A percentile compares a stretch with the other conserved stretches of the same genome.
Conservation (phyloP, 2,329 filamentous ascomycete species). For the Cercospora nicotianae region DNA sequence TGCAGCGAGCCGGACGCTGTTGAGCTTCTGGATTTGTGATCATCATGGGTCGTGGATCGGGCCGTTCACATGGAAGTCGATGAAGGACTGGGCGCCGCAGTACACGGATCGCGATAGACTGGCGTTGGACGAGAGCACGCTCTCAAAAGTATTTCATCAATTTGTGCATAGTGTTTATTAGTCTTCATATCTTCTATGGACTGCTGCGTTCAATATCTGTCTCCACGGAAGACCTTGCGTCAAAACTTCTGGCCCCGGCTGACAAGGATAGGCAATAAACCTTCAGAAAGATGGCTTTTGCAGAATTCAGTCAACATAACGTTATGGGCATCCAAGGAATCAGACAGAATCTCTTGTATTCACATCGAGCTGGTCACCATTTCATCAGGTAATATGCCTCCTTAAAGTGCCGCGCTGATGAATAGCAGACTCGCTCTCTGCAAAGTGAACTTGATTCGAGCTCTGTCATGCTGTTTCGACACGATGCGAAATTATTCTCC, state of each 20-base stretch:
- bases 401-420: no score
- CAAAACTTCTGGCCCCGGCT: not conserved
- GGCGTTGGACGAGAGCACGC: not conserved
- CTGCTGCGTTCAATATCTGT: not conserved
- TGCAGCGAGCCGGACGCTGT: conserved; percentile 84
- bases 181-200: not conserved
- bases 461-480: no score
- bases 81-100: not conserved
- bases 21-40: conserved; percentile 15
- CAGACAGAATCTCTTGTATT: not conserved
- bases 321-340: not conserved
- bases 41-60: not conserved
- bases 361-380: not conserved
- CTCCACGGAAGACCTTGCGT: not conserved
- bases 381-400: no score
- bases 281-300: not conserved
- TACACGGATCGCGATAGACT: not conserved
- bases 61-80: not conserved
- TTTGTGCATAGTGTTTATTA: not conserved
- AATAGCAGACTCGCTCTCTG: no score
- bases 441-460: no score
- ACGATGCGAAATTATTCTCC: not conserved
- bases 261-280: not conserved
- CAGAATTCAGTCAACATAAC: not conserved
- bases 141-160: not conserved